Evolutionary conservation across 345 rosid genomes (phyloP).

Genomic region (Eucalyptus rudis): DNA sequence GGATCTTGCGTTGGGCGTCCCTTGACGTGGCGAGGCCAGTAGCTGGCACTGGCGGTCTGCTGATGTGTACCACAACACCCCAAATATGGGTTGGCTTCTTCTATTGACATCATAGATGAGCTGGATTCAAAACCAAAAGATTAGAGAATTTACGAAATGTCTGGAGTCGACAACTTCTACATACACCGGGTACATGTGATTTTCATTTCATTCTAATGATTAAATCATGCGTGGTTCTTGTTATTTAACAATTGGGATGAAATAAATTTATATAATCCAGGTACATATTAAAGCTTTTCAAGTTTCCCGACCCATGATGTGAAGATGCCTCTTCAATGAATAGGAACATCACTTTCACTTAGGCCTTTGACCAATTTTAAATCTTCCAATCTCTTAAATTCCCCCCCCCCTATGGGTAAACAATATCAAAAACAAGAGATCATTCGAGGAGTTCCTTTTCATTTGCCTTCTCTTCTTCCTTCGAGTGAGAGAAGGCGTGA

Average conservation of each 20-base stretch:
- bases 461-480: background rate
- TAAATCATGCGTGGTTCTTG: background rate
- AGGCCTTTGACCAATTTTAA: background rate
- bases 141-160: background rate
- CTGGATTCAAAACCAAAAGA: background rate
- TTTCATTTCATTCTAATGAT: background rate
- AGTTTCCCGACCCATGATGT: fast-evolving
- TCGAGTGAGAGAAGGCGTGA: background rate
- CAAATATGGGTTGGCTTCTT: background rate
- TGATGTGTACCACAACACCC: background rate
- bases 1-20: background rate
- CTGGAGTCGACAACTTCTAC: background rate
- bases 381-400: background rate
- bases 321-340: background rate
- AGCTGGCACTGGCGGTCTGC: background rate
- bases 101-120: background rate
- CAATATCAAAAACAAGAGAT: background rate
- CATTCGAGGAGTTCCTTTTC: background rate
- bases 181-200: background rate
- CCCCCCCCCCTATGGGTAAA: too few species aligned
- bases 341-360: background rate
- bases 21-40: background rate
- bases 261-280: background rate
- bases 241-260: background rate
- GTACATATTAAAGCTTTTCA: background rate